Conservation (phyloP, 2,329 filamentous ascomycete species). For the Paecilomyces variotii region DNA sequence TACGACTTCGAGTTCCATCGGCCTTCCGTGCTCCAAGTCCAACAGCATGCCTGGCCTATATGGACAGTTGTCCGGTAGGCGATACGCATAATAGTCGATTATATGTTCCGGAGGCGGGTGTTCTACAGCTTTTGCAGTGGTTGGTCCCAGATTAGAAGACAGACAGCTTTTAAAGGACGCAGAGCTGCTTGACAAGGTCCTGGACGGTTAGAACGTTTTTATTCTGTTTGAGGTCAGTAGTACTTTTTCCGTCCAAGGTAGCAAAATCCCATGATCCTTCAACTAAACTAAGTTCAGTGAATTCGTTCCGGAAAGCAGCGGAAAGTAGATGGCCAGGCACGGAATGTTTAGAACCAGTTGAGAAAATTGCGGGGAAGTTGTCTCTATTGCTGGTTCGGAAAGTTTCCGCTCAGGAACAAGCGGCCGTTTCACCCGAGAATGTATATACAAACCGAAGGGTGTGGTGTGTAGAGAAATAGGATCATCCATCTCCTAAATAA, state of each 20-base stretch:
- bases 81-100: constrained; percentile 1
- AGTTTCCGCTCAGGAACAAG: background rate
- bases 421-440: background rate
- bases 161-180: background rate
- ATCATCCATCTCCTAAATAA: background rate
- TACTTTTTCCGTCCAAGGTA: background rate
- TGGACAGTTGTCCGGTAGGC: background rate
- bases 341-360: background rate
- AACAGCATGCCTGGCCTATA: constrained; percentile 55
- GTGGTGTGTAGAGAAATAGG: background rate
- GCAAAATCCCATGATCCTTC: background rate
- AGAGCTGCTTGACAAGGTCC: background rate
- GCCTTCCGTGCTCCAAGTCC: constrained; percentile 60
- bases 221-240: background rate
- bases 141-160: background rate
- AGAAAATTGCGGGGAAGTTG: background rate
- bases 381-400: background rate
- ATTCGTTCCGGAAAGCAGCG: background rate
- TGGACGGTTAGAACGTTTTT: background rate
- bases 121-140: constrained; percentile 12
- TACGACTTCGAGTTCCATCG: constrained; percentile 65
- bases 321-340: background rate
- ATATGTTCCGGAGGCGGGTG: constrained; percentile 1
- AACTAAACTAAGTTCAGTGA: background rate
- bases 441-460: background rate